Percentiles rank a stretch among this genome's conserved stretches.
Evolutionary conservation across 148 eudicot species (phyloP).

Genomic region (Vaccinium vitisidaea): DNA sequence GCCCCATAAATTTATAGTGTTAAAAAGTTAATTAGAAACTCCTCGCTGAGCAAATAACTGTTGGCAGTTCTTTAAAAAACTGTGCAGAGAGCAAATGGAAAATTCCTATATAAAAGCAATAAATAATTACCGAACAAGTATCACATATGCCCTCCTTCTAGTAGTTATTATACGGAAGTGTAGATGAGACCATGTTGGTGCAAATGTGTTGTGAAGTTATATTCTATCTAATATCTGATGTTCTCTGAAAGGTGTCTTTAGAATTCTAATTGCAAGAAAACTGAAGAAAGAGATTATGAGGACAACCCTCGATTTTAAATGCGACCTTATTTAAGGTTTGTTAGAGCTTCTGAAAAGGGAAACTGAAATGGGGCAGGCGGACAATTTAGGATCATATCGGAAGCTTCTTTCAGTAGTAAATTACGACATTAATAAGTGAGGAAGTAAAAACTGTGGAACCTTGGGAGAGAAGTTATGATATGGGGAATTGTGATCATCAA

Average conservation of each 20-base stretch:
- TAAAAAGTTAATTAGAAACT: too few relatives aligned
- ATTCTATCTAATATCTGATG: background rate
- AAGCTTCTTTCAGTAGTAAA: background rate
- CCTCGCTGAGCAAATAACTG: too few relatives aligned
- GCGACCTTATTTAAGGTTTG: background rate
- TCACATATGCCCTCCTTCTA: too few relatives aligned
- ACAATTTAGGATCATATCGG: background rate
- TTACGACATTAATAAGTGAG: background rate
- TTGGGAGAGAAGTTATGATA: background rate
- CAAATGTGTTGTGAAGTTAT: background rate
- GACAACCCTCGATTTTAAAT: background rate
- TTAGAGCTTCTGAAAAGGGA: background rate
- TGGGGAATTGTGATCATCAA: background rate
- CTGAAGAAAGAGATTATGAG: background rate
- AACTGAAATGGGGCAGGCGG: background rate
- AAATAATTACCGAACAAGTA: too few relatives aligned
- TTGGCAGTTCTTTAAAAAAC: too few relatives aligned
- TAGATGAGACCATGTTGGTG: background rate
- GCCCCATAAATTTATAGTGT: too few relatives aligned
- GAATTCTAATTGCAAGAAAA: background rate
- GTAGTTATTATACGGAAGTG: background rate
- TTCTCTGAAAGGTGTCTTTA: background rate
- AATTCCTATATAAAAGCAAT: too few relatives aligned
- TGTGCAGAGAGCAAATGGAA: too few relatives aligned
- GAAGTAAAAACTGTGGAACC: background rate